Percentiles rank a stretch among this genome's conserved stretches.
Evolutionary conservation across 192 early-diverging fungal species (phyloP).

Genomic region (Gaertneriomyces semiglobifer): DNA sequence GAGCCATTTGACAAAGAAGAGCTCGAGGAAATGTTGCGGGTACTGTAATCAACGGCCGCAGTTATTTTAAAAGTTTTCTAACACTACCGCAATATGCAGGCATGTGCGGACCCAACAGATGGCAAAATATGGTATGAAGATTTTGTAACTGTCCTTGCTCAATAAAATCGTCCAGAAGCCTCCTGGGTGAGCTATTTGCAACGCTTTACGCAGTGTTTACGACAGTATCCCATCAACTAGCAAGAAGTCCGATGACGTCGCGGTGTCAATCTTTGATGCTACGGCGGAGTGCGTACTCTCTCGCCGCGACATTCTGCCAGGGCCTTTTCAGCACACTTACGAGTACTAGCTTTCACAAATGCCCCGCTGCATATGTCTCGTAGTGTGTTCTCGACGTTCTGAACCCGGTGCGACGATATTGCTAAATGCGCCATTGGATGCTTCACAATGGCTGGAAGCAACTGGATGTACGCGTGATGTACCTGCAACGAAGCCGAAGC

Average conservation of each 20-base stretch:
- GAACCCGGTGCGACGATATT: neutral
- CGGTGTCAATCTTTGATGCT: neutral
- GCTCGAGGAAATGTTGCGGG: constrained; percentile 54
- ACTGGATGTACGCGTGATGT: constrained; percentile 39
- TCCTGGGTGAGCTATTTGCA: no score
- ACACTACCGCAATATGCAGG: constrained; percentile 20
- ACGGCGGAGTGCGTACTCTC: neutral
- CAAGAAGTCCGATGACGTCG: no score
- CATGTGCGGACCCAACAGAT: constrained; percentile 54
- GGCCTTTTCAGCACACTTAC: constrained; percentile 14
- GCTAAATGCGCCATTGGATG: constrained; percentile 9
- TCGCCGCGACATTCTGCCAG: constrained; percentile 31
- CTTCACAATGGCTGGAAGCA: constrained; percentile 31
- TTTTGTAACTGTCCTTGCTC: neutral
- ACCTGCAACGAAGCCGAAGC: constrained; percentile 25
- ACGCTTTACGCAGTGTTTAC: neutral
- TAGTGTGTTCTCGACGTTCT: constrained; percentile 20
- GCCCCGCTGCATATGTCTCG: constrained; percentile 21
- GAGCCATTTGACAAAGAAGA: constrained; percentile 52
- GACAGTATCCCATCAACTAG: neutral
- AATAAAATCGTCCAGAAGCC: no score
- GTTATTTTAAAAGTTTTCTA: neutral
- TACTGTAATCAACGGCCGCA: constrained; percentile 10
- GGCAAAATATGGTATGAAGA: constrained; percentile 53
- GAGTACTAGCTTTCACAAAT: constrained; percentile 16